Base-by-base conservation (phyloP, 257 asterid genomes). In the Coffea eugenioides region DNA sequence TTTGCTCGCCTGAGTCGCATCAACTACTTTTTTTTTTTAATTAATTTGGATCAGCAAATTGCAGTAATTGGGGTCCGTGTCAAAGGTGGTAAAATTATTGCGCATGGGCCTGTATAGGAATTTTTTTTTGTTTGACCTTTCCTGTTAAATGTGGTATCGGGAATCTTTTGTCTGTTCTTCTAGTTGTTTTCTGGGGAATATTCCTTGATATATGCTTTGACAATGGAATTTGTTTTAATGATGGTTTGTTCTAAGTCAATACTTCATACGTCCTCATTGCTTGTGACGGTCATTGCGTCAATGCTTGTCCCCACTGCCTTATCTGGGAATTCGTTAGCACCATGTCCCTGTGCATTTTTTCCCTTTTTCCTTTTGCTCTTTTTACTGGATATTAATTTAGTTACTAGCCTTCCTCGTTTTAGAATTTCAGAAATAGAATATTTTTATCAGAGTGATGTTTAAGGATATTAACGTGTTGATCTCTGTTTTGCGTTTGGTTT, bases 151-250 rank as follows among this genome's bases (percentile, higher is more conserved):
- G 20, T 45, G 48, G 78, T n/a, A 67, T 74, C 39, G 66, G 80
- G 83, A 80, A 74, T 74, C 56, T 74, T 65, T 56, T 68, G 1
- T 18, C 64, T 25, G 41, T 71, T 71, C 72, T 65, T 71, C 61
- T 41, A 80, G 15, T 80, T 27, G 23, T 54, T 46, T 80, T 48
- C 2, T 31, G 39, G 73, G 75, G 83, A 80, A 80, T 75, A 80
- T 80, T 75, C 83, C 76, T 74, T 11, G 16, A 41, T 43, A 51
- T 68, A 68, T 80, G 59, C 72, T 54, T 10, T 48, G 20, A 66
- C 8, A 51, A 68, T 20, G 66, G 25, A 25, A 74, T 74, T 41
- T 75, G 43, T 67, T 71, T 61, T 27, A n/a, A 0, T 61, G 74
- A n/a, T 25, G 56, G 49, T 10, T 8, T 21, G 7, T 51, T 52